phyloP scores from a whole-genome alignment of 139 green algal species.

The Spirogloea muscicola region DNA sequence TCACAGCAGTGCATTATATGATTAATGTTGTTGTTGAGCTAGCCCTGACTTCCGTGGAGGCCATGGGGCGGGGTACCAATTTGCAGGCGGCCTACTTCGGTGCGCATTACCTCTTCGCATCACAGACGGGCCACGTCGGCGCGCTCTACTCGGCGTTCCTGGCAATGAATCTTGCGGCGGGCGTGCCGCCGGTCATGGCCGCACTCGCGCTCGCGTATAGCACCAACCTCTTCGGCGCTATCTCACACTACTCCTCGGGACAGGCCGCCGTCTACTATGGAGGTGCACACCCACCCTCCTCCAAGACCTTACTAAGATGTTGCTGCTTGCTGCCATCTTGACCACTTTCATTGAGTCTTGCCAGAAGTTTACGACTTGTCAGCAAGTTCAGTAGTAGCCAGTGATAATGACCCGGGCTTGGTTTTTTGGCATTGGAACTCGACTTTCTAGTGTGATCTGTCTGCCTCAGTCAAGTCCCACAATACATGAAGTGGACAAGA shows the following conservation, averaged over 20 bases:
- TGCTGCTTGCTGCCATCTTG: not conserved
- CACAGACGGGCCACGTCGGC: conserved; percentile 87
- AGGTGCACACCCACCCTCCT: not conserved
- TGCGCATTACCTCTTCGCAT: conserved; percentile 96
- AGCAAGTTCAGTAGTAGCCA: too few relatives aligned
- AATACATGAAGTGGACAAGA: too few relatives aligned
- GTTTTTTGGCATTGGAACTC: too few relatives aligned
- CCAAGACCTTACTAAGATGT: not conserved
- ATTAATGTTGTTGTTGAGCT: too few relatives aligned
- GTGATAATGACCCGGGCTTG: too few relatives aligned
- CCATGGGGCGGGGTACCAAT: too few relatives aligned
- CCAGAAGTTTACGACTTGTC: too few relatives aligned
- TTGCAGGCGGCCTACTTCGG: conserved; percentile 76
- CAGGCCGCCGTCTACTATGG: conserved; percentile 88
- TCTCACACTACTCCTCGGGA: conserved; percentile 94
- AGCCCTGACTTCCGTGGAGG: too few relatives aligned
- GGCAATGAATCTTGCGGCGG: conserved; percentile 84
- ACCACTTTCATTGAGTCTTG: too few relatives aligned
- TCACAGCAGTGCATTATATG: too few relatives aligned
- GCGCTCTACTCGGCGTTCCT: conserved; percentile 92
- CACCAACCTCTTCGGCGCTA: conserved; percentile 92
- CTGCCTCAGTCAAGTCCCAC: too few relatives aligned
- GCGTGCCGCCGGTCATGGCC: conserved; percentile 78
- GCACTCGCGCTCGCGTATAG: conserved; percentile 84
- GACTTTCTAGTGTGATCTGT: too few relatives aligned